Base-by-base conservation (phyloP, 148 eudicot species). In the Amaranthus hypochondriacus region DNA sequence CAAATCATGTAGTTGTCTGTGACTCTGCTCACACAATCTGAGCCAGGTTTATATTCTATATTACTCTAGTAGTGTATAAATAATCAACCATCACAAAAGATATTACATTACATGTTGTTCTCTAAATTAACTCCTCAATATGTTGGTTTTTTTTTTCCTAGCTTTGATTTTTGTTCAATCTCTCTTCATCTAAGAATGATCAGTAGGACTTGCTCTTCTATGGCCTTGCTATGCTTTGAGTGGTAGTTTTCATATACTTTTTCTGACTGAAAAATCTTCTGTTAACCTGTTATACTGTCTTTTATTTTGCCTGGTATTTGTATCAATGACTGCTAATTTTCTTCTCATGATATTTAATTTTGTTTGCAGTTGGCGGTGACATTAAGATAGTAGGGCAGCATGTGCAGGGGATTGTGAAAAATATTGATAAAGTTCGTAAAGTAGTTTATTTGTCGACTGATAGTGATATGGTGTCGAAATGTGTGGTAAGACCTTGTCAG, bases 351-450 rank as follows among this genome's bases (percentile, higher is more conserved):
- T 52, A 5, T 68, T 3, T 50, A 15, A 28, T 3, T 4, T 43
- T 68, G 13, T 73, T 48, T 68, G 75, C 88, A 92, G 98, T 82
- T 60, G 73, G 75, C 50, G 74, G 60, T 75, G 81, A 81, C 75
- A 56, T 68, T 54, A 77, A 79, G 66, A 62, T 84, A 56, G 72
- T 46, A 10, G 90, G 96, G 76, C 88, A 87, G 72, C 90, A 89
- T 79, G 63, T 95, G 60, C 97, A 95, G 79, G 98, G 98, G 66
- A 82, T 86, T 72, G 96, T 95, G 60, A 90, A 84, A 81, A 88
- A 85, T 71, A 75, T 92, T 59, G 98, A 95, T 80, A 90, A 79
- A 85, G 83, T 85, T 57, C 96, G 96, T 61, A 92, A 90, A 80
- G 92, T 92, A 54, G 84, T 95, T 73, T 86, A 92, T 84, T 70